These are phyloP conservation scores for Irpex rosettiformis DNA, from an alignment of 1,284 basidiomycete genomes.

Conservation along the genomic window DNA sequence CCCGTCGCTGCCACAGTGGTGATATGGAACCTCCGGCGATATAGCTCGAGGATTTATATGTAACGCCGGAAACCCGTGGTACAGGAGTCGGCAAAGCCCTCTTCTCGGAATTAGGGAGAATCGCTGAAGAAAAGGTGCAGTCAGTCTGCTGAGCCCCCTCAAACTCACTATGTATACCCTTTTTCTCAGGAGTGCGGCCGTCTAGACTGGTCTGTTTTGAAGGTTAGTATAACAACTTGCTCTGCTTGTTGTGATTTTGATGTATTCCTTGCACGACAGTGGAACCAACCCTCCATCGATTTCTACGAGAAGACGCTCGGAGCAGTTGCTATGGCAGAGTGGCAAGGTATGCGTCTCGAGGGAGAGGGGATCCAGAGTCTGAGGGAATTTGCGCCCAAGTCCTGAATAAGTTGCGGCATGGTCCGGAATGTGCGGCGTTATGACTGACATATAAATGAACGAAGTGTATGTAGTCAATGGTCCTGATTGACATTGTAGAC, in stretches of 20 bases:
- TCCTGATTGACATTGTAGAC: not conserved
- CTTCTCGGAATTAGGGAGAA: slow-evolving; percentile 79
- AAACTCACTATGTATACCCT: not conserved
- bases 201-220: slow-evolving; percentile 90
- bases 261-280: slow-evolving; percentile 43
- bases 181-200: slow-evolving; percentile 68
- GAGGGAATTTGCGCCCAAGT: slow-evolving; percentile 36
- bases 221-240: slow-evolving; percentile 45
- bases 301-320: slow-evolving; percentile 84
- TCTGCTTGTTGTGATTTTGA: slow-evolving; percentile 15
- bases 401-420: not conserved
- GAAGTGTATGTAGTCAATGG: not conserved
- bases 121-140: slow-evolving; percentile 76
- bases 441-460: not conserved
- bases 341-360: slow-evolving; percentile 88
- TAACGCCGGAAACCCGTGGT: slow-evolving; percentile 69
- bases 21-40: too few relatives aligned
- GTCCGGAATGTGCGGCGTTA: not conserved
- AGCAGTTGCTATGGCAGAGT: slow-evolving; percentile 76
- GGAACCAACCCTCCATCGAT: slow-evolving; percentile 90
- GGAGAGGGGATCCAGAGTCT: slow-evolving; percentile 65
- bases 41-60: slow-evolving; percentile 92
- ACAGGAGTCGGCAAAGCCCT: slow-evolving; percentile 84
- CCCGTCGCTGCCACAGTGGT: not conserved
- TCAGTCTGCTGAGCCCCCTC: not conserved